phyloP scores from a whole-genome alignment of 2,329 filamentous ascomycete genomes.

The Zalaria sp. region DNA sequence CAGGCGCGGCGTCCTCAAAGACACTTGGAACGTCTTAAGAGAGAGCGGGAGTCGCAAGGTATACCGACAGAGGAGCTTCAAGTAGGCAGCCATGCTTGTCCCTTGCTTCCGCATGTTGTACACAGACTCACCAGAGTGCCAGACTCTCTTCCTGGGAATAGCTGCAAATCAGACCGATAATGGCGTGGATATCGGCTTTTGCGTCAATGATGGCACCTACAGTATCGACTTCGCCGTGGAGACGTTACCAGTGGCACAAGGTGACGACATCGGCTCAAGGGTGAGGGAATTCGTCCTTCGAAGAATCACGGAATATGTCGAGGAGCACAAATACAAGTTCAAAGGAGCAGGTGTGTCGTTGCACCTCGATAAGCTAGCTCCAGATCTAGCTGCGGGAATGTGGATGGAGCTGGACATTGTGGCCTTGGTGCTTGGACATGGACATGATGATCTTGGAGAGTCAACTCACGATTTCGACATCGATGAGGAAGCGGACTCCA shows the following conservation, averaged over 20 bases:
- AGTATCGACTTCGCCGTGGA: constrained; percentile 58
- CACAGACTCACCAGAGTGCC: too few relatives aligned
- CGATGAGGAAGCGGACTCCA: constrained; percentile 70
- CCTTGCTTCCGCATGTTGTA: too few relatives aligned
- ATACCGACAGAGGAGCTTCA: not conserved
- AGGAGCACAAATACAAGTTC: constrained; percentile 57
- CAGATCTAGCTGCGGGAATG: constrained; percentile 52
- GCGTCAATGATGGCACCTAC: constrained; percentile 61
- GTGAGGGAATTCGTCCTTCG: constrained; percentile 41
- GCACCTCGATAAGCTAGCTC: constrained; percentile 45
- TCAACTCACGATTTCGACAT: constrained; percentile 52
- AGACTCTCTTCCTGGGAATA: constrained; percentile 44
- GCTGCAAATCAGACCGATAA: constrained; percentile 40
- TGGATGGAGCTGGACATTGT: constrained; percentile 69
- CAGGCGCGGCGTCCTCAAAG: not conserved
- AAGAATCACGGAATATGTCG: constrained; percentile 45
- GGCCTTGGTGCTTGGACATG: constrained; percentile 48
- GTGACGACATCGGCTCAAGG: constrained; percentile 3
- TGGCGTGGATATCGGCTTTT: constrained; percentile 45
- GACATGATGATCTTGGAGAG: constrained; percentile 63
- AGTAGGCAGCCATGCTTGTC: not conserved
- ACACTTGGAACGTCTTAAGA: not conserved
- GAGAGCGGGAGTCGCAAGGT: not conserved
- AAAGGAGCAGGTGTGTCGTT: constrained; percentile 57
- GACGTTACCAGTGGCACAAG: constrained; percentile 24